Evolutionary conservation across 176 grass and related monocot genomes (phyloP), one percentile per base, ranked within the genome.

Genomic region (Echinochloa phyllopogon): DNA sequence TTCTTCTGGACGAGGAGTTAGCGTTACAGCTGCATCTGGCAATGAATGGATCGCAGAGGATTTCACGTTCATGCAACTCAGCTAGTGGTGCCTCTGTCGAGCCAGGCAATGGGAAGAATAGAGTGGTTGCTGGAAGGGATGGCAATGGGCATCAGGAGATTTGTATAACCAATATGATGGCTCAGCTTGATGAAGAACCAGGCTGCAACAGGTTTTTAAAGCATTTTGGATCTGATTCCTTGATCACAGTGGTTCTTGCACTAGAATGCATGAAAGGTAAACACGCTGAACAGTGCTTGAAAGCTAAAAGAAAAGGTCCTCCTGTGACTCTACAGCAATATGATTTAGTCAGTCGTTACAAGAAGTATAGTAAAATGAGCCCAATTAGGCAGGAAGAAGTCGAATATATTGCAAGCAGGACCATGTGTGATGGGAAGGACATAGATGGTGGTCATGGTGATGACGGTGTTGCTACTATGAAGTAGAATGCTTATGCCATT

Each of bases 11-110:
- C 40, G 87, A 89, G 23, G 50, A 89, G 69, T 56, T 94, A 40
- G 92, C 92, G 16, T 79, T 94, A 65, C 89, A 87, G 81, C 75
- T 94, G 23, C 92, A 94, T 91, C 77, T 94, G 57, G 87, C 76
- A 3, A 94, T 94, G 77, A 94, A 94, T 74, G 92, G 92, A 20
- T 94, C 92, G 4, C 80, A 55, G 66, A 91, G 92, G 87, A 89
- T 94, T 74, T 91, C 89, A 72, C 89, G 84, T 82, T 75, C 82
- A 9, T 62, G 74, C n/a, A 65, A n/a, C 39, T 52, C 69, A n/a
- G 44, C 78, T 44, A 62, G 82, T 48, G 24, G 52, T 82, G 56
- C 27, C 48, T 82, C 42, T 0, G 13, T 23, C 36, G 60, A 58
- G 7, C 37, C 21, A 10, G 33, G 56, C 45, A 87, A 82, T 25